A percentile compares a stretch with the other conserved stretches of the same genome.
Conservation (phyloP, 2,329 filamentous ascomycete species). For the Dryadomyces quercus-mongolicae region DNA sequence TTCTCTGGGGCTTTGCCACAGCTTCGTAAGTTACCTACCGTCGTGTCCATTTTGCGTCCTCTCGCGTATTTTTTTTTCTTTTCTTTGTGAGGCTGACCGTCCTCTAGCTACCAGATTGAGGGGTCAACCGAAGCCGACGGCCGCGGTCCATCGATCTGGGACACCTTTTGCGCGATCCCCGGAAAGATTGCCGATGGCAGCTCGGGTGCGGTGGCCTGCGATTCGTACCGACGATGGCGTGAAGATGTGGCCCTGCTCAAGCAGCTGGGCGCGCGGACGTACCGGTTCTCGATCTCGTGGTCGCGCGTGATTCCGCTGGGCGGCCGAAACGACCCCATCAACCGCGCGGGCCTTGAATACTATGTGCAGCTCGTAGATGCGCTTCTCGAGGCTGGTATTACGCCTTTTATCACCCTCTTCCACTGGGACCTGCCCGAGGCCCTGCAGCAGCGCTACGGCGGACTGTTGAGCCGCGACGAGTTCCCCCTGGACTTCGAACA, state of each 20-base stretch:
- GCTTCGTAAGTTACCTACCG: constrained; percentile 50
- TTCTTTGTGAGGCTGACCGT: not conserved
- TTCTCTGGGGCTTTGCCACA: constrained; percentile 71
- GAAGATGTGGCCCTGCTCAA: constrained; percentile 72
- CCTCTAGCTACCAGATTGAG: constrained; percentile 71
- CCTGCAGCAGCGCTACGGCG: constrained; percentile 70
- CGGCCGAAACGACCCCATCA: constrained; percentile 69
- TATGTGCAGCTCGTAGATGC: constrained; percentile 72
- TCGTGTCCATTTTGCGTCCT: not conserved
- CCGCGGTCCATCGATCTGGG: constrained; percentile 76
- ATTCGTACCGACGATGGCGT: constrained; percentile 70
- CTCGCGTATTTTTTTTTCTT: no score
- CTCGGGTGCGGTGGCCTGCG: constrained; percentile 67
- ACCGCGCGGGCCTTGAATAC: constrained; percentile 64
- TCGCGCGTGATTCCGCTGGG: constrained; percentile 77
- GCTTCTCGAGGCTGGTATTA: constrained; percentile 63
- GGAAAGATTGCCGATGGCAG: constrained; percentile 74
- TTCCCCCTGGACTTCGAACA: constrained; percentile 71
- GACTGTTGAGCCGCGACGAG: constrained; percentile 67
- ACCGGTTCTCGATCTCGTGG: constrained; percentile 81
- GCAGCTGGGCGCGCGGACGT: constrained; percentile 57
- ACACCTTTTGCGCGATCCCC: constrained; percentile 69
- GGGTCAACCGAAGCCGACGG: constrained; percentile 64
- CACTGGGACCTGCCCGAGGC: constrained; percentile 81
- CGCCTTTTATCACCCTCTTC: constrained; percentile 70